Conservation (phyloP, 495 filamentous ascomycete species). For the Penicillium turbatum region DNA sequence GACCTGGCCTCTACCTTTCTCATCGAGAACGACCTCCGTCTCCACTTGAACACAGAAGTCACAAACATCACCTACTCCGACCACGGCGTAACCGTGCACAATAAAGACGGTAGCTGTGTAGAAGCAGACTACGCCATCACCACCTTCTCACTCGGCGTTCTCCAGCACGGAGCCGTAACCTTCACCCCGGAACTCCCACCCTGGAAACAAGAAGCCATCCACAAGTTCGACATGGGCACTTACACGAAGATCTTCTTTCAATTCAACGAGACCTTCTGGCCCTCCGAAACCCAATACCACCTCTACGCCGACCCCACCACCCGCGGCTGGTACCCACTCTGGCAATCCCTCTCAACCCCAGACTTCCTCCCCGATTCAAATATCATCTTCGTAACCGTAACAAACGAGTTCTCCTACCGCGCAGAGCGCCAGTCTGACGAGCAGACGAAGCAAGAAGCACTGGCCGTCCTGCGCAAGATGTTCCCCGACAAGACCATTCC, state of each 20-base stretch:
- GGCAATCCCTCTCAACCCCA: slow-evolving; percentile 58
- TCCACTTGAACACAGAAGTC: slow-evolving; percentile 60
- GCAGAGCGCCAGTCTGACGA: slow-evolving; percentile 61
- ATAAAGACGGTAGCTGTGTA: slow-evolving; percentile 55
- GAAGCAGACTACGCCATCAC: slow-evolving; percentile 56
- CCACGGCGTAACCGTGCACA: slow-evolving; percentile 55
- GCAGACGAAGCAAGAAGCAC: slow-evolving; percentile 55
- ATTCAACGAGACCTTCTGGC: slow-evolving; percentile 70
- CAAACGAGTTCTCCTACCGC: slow-evolving; percentile 54
- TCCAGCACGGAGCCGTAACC: slow-evolving; percentile 58
- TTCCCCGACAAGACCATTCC: slow-evolving; percentile 58
- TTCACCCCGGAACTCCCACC: slow-evolving; percentile 60
- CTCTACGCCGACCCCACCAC: slow-evolving; percentile 61
- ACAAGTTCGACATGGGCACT: slow-evolving; percentile 66
- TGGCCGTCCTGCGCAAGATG: slow-evolving; percentile 64
- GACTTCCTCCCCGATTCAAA: slow-evolving; percentile 61
- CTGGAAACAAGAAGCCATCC: slow-evolving; percentile 66
- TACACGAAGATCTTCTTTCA: slow-evolving; percentile 80
- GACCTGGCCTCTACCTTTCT: slow-evolving; percentile 61
- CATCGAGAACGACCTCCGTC: slow-evolving; percentile 49
- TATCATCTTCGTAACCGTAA: slow-evolving; percentile 68
- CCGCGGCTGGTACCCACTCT: slow-evolving; percentile 69
- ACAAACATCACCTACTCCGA: slow-evolving; percentile 53
- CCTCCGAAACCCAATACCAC: slow-evolving; percentile 61
- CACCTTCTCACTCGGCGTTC: slow-evolving; percentile 64